Evolutionary conservation across 108 stramenopile genomes (phyloP).

Genomic region (Skeletonema potamos): DNA sequence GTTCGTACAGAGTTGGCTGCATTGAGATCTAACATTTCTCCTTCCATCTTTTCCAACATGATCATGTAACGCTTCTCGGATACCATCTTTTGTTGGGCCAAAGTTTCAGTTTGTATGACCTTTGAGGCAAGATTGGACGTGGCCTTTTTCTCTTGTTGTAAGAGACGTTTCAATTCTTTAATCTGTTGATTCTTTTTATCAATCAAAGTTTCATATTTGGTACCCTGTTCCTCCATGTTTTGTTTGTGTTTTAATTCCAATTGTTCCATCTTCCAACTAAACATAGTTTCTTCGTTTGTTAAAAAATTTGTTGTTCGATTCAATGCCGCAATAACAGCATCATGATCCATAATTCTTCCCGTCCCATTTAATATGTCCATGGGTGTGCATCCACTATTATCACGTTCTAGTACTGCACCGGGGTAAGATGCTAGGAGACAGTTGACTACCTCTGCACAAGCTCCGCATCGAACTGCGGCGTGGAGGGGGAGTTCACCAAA

Average conservation of each 20-base stretch:
- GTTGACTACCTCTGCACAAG: slow-evolving; percentile 66
- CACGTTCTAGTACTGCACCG: slow-evolving; percentile 49
- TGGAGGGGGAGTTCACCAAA: slow-evolving; percentile 71
- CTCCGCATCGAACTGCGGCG: slow-evolving; percentile 58
- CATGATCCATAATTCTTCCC: slow-evolving; percentile 52
- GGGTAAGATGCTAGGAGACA: slow-evolving; percentile 62
- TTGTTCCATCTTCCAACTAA: slow-evolving; percentile 17
- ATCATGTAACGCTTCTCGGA: slow-evolving; percentile 18
- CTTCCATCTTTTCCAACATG: slow-evolving; percentile 23
- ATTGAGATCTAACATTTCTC: slow-evolving; percentile 17
- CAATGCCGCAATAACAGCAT: slow-evolving; percentile 36
- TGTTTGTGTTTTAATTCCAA: slow-evolving; percentile 45
- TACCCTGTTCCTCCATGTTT: slow-evolving; percentile 24
- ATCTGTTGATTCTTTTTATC: slow-evolving; percentile 37
- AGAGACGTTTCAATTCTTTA: slow-evolving; percentile 9
- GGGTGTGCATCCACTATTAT: slow-evolving; percentile 63
- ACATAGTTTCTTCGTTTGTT: slow-evolving; percentile 27
- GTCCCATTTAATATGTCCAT: slow-evolving; percentile 52
- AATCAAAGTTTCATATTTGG: slow-evolving; percentile 31
- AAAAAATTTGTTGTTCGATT: slow-evolving; percentile 24
- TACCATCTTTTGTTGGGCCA: slow-evolving; percentile 17
- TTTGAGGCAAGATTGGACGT: slow-evolving; percentile 37
- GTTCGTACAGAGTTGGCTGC: slow-evolving; percentile 13
- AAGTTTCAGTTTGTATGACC: slow-evolving; percentile 37
- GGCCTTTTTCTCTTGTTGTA: slow-evolving; percentile 42